Evolutionary conservation across 257 asterid species (phyloP).

Genomic region (Cordia subcordata): DNA sequence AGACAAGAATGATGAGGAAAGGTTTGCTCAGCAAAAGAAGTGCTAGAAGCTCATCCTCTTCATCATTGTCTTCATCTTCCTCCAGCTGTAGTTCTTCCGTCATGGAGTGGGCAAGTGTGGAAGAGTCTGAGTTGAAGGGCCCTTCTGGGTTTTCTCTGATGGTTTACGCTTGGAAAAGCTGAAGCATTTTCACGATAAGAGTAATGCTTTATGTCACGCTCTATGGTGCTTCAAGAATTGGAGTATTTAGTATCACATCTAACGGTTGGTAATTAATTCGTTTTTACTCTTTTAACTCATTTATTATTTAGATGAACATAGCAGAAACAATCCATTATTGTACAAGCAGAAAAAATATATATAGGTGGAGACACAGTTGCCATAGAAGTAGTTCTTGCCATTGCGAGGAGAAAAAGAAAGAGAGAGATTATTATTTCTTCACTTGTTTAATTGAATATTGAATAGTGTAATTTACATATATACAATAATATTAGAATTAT

Average conservation of each 20-base stretch:
- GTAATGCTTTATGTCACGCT: too few species aligned
- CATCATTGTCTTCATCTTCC: slow-evolving; percentile 49
- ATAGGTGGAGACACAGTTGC: too few species aligned
- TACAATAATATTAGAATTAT: too few species aligned
- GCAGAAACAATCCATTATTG: not conserved
- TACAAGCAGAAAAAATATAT: not conserved
- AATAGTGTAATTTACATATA: too few species aligned
- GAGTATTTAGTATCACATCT: too few species aligned
- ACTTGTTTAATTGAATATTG: too few species aligned
- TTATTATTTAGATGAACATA: not conserved
- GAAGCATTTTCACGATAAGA: too few species aligned
- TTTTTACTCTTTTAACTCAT: not conserved
- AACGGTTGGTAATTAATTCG: too few species aligned
- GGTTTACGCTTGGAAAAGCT: slow-evolving; percentile 58
- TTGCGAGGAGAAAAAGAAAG: too few species aligned
- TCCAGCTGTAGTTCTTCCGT: slow-evolving; percentile 54
- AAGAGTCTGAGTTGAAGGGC: slow-evolving; percentile 47
- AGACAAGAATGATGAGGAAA: slow-evolving; percentile 48
- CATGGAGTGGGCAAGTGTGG: slow-evolving; percentile 63
- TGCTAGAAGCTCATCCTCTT: slow-evolving; percentile 17
- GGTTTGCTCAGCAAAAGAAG: slow-evolving; percentile 16
- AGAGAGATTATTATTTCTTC: too few species aligned
- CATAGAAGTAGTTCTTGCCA: too few species aligned
- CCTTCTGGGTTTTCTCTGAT: slow-evolving; percentile 49
- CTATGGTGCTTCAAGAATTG: too few species aligned